phyloP scores from a whole-genome alignment of 2,329 filamentous ascomycete genomes.

The Penicillium sp. region DNA sequence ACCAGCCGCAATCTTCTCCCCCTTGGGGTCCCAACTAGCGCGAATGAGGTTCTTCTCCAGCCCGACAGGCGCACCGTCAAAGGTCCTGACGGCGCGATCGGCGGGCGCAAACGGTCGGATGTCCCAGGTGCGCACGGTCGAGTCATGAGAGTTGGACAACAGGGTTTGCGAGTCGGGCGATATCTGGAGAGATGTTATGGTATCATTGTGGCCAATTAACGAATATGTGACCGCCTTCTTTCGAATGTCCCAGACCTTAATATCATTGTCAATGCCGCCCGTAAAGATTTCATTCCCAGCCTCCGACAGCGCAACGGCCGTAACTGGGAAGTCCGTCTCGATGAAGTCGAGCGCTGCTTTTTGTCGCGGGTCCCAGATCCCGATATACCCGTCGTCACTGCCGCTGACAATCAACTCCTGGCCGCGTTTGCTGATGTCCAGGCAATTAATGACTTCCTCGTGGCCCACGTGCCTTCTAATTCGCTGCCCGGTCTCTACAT shows the following conservation, averaged over 20 bases:
- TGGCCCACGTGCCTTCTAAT: slow-evolving; percentile 91
- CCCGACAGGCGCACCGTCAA: slow-evolving; percentile 84
- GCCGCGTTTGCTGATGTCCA: slow-evolving; percentile 84
- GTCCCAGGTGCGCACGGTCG: slow-evolving; percentile 92
- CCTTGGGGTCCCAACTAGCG: slow-evolving; percentile 83
- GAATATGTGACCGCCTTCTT: slow-evolving; percentile 87
- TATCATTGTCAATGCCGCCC: slow-evolving; percentile 93
- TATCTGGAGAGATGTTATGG: slow-evolving; percentile 82
- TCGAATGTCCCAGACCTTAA: slow-evolving; percentile 93
- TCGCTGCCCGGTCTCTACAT: slow-evolving; percentile 82
- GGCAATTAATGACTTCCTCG: slow-evolving; percentile 89
- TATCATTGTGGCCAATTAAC: slow-evolving; percentile 86
- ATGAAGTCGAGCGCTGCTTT: slow-evolving; percentile 87
- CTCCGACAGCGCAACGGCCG: slow-evolving; percentile 84
- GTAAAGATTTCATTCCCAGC: slow-evolving; percentile 94
- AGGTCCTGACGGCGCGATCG: slow-evolving; percentile 78
- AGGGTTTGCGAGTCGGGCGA: slow-evolving; percentile 90
- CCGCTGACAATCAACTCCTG: slow-evolving; percentile 88
- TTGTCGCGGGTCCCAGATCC: slow-evolving; percentile 90
- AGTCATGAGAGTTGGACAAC: slow-evolving; percentile 89
- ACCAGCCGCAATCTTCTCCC: slow-evolving; percentile 82
- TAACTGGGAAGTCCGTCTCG: slow-evolving; percentile 87
- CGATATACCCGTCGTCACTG: slow-evolving; percentile 89
- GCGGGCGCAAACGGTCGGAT: slow-evolving; percentile 89
- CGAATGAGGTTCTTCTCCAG: slow-evolving; percentile 88